Percentiles rank a stretch among this genome's conserved stretches.
Evolutionary conservation across 106 monocot genomes (phyloP).

Genomic region (Triglochin maritima): DNA sequence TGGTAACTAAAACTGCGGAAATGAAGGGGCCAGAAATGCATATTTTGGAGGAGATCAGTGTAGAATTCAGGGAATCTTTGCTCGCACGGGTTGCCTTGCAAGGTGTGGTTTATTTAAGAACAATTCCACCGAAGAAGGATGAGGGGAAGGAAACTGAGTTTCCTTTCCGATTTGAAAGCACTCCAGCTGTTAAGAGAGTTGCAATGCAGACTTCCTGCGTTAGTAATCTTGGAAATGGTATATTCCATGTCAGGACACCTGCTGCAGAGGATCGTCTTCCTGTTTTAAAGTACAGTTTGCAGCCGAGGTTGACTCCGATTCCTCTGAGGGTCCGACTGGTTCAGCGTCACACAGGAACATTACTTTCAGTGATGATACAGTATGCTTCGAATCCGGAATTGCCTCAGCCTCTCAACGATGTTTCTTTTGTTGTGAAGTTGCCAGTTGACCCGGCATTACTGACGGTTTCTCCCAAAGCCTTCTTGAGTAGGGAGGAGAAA

Average conservation of each 20-base stretch:
- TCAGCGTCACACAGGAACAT: conserved; percentile 73
- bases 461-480: conserved; percentile 78
- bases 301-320: conserved; percentile 59
- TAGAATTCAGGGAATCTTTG: conserved; percentile 80
- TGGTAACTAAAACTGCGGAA: conserved; percentile 50
- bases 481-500: conserved; percentile 52
- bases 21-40: conserved; percentile 81
- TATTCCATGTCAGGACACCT: conserved; percentile 77
- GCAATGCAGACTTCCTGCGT: conserved; percentile 51
- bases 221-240: conserved; percentile 60
- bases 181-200: conserved; percentile 66
- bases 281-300: conserved; percentile 69
- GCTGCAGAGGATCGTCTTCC: conserved; percentile 58
- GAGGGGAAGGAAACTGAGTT: conserved; percentile 85
- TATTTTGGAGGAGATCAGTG: conserved; percentile 79
- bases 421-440: conserved; percentile 80
- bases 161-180: conserved; percentile 61
- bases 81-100: conserved; percentile 65
- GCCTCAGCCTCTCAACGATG: conserved; percentile 45
- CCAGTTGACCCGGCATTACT: conserved; percentile 81
- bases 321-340: conserved; percentile 78
- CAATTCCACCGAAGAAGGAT: conserved; percentile 58
- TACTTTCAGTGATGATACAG: conserved; percentile 91
- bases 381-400: conserved; percentile 72
- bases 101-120: conserved; percentile 65